Evolutionary conservation across 257 asterid species (phyloP), one percentile per base, ranked within the genome.

Genomic region (Salvia splendens): DNA sequence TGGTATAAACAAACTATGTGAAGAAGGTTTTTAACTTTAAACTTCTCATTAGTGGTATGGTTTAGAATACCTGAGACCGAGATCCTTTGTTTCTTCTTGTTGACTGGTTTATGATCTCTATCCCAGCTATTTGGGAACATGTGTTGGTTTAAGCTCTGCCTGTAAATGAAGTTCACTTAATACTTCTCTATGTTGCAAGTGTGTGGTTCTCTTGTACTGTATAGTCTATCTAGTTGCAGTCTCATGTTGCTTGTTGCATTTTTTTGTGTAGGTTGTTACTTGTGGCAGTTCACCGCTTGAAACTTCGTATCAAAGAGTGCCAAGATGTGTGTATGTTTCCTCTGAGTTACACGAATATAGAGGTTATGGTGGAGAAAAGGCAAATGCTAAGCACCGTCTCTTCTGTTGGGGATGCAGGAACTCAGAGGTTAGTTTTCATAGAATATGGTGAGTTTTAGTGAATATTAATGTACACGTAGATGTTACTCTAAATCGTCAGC

Each of bases 211-310:
- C 10, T 4, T 64, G 15, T 71, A 63, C n/a, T 33, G 38, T 5
- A 5, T 36, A 5, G 8, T 38, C 2, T 63, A 64, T 38, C 9
- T 63, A 64, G 20, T 71, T 12, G 51, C 54, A 51, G 48, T 66
- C 47, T 64, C 64, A 32, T 60, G 50, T 32, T 61, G n/a, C 17
- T 71, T 15, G 16, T n/a, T 15, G 43, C 54, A 46, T 9, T 65
- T 47, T 47, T 61, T 48, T 64, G 38, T 65, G 61, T 64, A 94
- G 99, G 96, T 94, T 61, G 99, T 91, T 73, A 94, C 99, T 20
- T 94, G 99, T 80, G 99, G 99, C 40, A 82, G 96, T 75, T 73
- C 89, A 78, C 90, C 99, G 28, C 97, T 94, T 65, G 97, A 91
- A 73, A 80, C 99, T 40, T 91, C 99, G 33, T 94, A 85, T 69